phyloP scores from a whole-genome alignment of 164 flowering plant species.

The Liriodendron chinense region DNA sequence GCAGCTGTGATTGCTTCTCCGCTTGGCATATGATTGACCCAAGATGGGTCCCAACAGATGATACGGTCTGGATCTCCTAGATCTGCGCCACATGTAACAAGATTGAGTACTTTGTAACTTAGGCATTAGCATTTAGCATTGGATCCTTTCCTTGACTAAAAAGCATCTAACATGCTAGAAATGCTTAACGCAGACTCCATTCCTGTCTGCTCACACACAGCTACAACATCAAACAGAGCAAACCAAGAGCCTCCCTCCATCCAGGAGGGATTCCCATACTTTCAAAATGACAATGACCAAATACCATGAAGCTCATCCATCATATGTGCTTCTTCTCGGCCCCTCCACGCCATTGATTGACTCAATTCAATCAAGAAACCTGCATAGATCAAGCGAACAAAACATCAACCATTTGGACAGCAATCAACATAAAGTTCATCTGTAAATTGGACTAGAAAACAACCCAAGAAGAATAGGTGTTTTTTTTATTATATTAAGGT shows the following conservation, averaged over 20 bases:
- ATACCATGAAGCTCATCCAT: conserved; percentile 1
- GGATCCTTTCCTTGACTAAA: background rate
- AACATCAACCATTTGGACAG: background rate
- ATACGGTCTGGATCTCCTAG: background rate
- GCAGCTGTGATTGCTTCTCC: background rate
- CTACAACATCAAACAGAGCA: conserved; percentile 21
- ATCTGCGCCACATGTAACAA: background rate
- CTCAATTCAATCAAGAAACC: conserved; percentile 11
- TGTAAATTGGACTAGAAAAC: no score
- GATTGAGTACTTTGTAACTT: background rate
- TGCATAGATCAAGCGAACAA: conserved; percentile 14
- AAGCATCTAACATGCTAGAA: background rate
- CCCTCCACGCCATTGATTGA: conserved; percentile 1
- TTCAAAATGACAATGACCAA: conserved; percentile 5
- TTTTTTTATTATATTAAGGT: no score
- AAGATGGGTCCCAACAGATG: background rate
- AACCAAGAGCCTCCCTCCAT: conserved; percentile 16
- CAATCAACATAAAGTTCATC: no score
- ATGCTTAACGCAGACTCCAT: conserved; percentile 20
- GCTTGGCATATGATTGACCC: background rate
- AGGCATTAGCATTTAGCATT: background rate
- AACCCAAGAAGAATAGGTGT: no score
- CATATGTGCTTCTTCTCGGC: background rate
- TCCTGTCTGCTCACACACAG: conserved; percentile 25
- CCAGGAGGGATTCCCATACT: conserved; percentile 18